phyloP scores from a whole-genome alignment of 306 rosid genomes.

The Cucumis sativus region Cucumber_9930_V3 NC_026660.2:15267501-15268000 shows the following conservation, averaged over 20 bases:
- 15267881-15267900: constrained; percentile 49
- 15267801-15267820: not conserved
- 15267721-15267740: constrained; percentile 43
- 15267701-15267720: constrained; percentile 81
- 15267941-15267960: not conserved
- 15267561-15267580: not conserved
- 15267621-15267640: not conserved
- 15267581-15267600: not conserved
- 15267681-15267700: constrained; percentile 82
- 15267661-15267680: constrained; percentile 33
- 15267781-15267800: not conserved
- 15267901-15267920: constrained; percentile 59
- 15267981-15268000: not conserved
- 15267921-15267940: constrained; percentile 57
- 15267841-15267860: constrained; percentile 5
- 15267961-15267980: not conserved
- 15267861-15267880: constrained; percentile 16
- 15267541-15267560: not conserved
- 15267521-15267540: not conserved
- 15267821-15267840: not conserved
- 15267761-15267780: not conserved
- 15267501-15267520: constrained; percentile 52
- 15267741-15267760: constrained; percentile 20
- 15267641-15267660: not conserved
- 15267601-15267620: not conserved